Evolutionary conservation across 2,329 filamentous ascomycete species (phyloP), one percentile per base, ranked within the genome.

Genomic region (Cladorrhinum sp.): DNA sequence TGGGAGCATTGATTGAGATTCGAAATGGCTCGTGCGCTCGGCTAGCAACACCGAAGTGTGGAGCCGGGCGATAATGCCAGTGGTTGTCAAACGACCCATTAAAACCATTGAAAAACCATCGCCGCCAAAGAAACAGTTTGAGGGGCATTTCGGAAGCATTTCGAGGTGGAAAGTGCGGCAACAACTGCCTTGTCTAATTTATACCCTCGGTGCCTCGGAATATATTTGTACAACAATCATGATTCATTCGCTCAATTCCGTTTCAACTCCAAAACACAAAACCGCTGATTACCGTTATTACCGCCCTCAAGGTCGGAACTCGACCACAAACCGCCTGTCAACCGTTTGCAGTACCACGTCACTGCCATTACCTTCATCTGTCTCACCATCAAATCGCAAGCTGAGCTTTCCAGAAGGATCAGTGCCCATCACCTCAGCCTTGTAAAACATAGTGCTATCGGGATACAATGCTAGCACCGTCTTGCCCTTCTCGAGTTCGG

Each of bases 371-470:
- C 42, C 42, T 10, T 46, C 42, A 12, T 46, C 42, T 7, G 42
- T 18, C 68, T 92, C 89, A 14, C 90, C 90, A 71, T 94, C 91
- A 68, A 94, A 94, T 64, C 90, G 86, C 65, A 94, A 77, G 60
- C 83, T 83, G 48, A 88, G 85, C 62, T 80, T 82, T 46, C 80
- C 69, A 70, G 63, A 60, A 2, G 77, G 77, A 59, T 87, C 79
- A 79, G 84, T 87, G 36, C 87, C 87, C 75, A 91, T 89, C 8
- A 94, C 90, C 67, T 92, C 89, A 1, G 91, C 91, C 71, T 90
- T 87, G 73, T 95, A 95, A 69, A 95, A 94, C 0, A 90, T 93
- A 1, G 91, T 93, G 1, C 91, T 94, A 68, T 92, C 87, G 0
- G 91, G 91, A 70, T 95, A 95, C 61, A 92, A 78, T 0, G 91